phyloP scores from a whole-genome alignment of 805 yeast genomes.

The Candida schatavii region DNA sequence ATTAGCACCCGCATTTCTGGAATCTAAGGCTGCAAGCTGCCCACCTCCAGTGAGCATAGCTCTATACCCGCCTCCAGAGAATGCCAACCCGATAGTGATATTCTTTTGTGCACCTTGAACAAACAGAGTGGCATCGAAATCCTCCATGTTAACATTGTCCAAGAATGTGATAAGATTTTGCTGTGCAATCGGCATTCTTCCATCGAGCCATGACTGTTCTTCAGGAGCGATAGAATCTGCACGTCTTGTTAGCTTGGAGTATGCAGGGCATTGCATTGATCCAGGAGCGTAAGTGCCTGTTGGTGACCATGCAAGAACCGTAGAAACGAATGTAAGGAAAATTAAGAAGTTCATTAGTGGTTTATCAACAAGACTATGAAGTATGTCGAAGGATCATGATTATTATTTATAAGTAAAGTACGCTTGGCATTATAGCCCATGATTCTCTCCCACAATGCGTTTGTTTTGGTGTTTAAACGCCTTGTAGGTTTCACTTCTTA shows the following conservation, averaged over 20 bases:
- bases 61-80: slow-evolving; percentile 39
- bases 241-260: slow-evolving; percentile 36
- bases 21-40: slow-evolving; percentile 38
- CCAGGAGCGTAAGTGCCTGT: slow-evolving; percentile 63
- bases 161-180: slow-evolving; percentile 46
- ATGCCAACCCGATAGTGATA: slow-evolving; percentile 33
- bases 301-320: slow-evolving; percentile 47
- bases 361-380: too few species aligned
- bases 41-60: slow-evolving; percentile 44
- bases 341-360: background rate
- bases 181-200: slow-evolving; percentile 45
- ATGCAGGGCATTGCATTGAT: slow-evolving; percentile 49
- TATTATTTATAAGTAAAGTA: too few species aligned
- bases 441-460: too few species aligned
- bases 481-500: too few species aligned
- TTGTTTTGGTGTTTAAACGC: too few species aligned
- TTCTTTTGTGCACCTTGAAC: slow-evolving; percentile 24
- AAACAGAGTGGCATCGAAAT: slow-evolving; percentile 46
- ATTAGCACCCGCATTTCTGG: slow-evolving; percentile 26
- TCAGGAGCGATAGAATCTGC: slow-evolving; percentile 45
- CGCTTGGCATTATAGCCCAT: too few species aligned
- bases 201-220: slow-evolving; percentile 54
- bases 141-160: slow-evolving; percentile 42
- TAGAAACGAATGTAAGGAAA: slow-evolving; percentile 14
- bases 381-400: too few species aligned